Conservation (phyloP, 192 early-diverging fungal species). For the Chytriomyces hyalinus region DNA sequence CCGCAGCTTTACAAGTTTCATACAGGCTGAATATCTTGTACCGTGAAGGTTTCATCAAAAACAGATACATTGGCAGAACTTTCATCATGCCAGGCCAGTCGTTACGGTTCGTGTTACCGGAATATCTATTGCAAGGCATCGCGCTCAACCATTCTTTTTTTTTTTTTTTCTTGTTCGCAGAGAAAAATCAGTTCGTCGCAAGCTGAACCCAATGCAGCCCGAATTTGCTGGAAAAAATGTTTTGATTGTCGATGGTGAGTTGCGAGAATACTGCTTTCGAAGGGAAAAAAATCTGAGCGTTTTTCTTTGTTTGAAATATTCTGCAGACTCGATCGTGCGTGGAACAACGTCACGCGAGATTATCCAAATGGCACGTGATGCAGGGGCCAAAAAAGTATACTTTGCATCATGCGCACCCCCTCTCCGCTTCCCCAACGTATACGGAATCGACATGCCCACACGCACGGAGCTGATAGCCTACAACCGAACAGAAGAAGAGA, state of each 20-base stretch:
- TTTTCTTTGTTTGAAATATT: constrained; percentile 19
- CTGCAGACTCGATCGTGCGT: constrained; percentile 93
- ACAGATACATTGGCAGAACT: constrained; percentile 97
- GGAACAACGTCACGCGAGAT: constrained; percentile 99
- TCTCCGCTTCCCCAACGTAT: constrained; percentile 95
- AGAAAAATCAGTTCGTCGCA: constrained; percentile 89
- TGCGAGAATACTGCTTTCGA: background rate
- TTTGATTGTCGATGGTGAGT: constrained; percentile 90
- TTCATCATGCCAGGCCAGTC: constrained; percentile 99
- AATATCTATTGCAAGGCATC: background rate
- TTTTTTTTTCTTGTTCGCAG: constrained; percentile 10
- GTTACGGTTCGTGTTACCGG: constrained; percentile 31
- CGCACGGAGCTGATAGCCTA: constrained; percentile 88
- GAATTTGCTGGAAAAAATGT: constrained; percentile 98
- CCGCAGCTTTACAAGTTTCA: constrained; percentile 91
- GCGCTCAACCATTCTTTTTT: constrained; percentile 3
- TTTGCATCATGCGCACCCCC: constrained; percentile 98
- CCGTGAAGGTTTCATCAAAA: constrained; percentile 99
- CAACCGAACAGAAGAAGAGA: constrained; percentile 76
- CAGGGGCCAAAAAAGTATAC: constrained; percentile 98
- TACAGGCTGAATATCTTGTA: constrained; percentile 88
- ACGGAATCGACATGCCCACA: constrained; percentile 99
- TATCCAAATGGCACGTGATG: constrained; percentile 98
- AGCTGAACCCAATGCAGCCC: constrained; percentile 97
- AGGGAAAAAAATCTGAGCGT: background rate